These are phyloP conservation scores for Lasiodiplodia sp. DNA, from an alignment of 2,329 filamentous ascomycete species.

Conservation along the genomic window DNA sequence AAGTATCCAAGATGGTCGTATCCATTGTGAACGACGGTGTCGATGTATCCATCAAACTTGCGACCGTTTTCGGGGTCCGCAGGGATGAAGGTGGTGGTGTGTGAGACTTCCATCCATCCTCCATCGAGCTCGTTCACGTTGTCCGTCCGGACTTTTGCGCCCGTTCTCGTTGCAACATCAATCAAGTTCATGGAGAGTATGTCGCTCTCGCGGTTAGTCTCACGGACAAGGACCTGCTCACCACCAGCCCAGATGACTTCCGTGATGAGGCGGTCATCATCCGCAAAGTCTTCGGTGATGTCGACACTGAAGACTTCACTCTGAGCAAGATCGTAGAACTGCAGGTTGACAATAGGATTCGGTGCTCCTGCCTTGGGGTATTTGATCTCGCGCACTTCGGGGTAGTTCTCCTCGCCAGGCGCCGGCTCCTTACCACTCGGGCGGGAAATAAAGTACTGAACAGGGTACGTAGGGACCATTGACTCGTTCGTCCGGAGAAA, in stretches of 20 bases:
- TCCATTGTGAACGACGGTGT: constrained; percentile 84
- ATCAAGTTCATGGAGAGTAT: constrained; percentile 86
- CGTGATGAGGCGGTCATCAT: constrained; percentile 87
- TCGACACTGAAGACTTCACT: constrained; percentile 81
- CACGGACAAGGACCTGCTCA: constrained; percentile 82
- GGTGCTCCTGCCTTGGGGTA: constrained; percentile 96
- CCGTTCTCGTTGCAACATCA: constrained; percentile 75
- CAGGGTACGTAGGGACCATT: constrained; percentile 85
- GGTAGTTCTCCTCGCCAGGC: constrained; percentile 83
- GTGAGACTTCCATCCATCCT: constrained; percentile 95
- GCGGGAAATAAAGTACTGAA: constrained; percentile 90
- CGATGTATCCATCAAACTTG: constrained; percentile 86
- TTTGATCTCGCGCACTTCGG: constrained; percentile 90
- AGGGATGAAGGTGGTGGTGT: constrained; percentile 85
- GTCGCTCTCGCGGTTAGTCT: constrained; percentile 94
- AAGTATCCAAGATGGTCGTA: constrained; percentile 96
- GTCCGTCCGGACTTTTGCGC: constrained; percentile 78
- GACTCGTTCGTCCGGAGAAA: constrained; percentile 96
- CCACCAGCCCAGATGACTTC: constrained; percentile 89
- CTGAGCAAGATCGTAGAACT: constrained; percentile 85
- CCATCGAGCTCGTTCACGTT: constrained; percentile 88
- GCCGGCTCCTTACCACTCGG: constrained; percentile 76
- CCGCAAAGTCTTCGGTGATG: constrained; percentile 77
- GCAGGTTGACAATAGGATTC: constrained; percentile 86
- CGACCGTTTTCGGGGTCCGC: constrained; percentile 80